Evolutionary conservation across 2,329 filamentous ascomycete species (phyloP).

Genomic region (Ophiocordyceps camponoti-floridani): DNA sequence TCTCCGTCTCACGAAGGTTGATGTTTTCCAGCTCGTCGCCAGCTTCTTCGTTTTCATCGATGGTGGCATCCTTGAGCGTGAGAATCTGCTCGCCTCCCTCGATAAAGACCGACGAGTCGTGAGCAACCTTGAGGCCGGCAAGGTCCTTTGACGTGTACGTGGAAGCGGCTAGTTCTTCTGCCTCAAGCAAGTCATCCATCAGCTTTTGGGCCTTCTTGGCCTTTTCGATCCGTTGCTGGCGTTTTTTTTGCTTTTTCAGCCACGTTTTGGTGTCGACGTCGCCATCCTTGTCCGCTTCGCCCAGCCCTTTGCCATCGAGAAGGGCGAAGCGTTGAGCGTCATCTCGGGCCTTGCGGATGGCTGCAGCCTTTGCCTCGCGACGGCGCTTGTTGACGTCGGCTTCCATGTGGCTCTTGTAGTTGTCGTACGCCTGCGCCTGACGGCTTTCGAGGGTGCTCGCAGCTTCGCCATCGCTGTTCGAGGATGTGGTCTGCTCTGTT

Average conservation of each 20-base stretch:
- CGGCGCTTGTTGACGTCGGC: conserved; percentile 61
- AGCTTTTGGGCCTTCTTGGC: conserved; percentile 51
- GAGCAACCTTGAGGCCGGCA: conserved; percentile 78
- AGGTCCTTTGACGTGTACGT: conserved; percentile 75
- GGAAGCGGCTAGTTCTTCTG: conserved; percentile 43
- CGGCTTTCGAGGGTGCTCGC: conserved; percentile 73
- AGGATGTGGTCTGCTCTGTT: conserved; percentile 27
- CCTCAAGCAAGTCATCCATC: conserved; percentile 63
- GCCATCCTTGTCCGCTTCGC: conserved; percentile 49
- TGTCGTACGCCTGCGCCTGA: conserved; percentile 54
- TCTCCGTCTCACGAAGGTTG: conserved; percentile 52
- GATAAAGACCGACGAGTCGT: conserved; percentile 67
- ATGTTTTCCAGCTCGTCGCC: conserved; percentile 81
- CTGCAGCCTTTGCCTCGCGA: conserved; percentile 64
- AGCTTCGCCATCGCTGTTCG: conserved; percentile 47
- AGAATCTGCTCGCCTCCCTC: conserved; percentile 76
- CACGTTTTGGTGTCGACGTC: conserved; percentile 68
- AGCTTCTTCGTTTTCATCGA: conserved; percentile 67
- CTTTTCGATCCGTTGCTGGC: conserved; percentile 78
- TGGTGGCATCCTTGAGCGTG: conserved; percentile 83
- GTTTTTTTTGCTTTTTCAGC: conserved; percentile 80
- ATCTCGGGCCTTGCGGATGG: conserved; percentile 77
- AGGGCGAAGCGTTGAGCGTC: conserved; percentile 57
- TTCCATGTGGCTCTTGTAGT: conserved; percentile 46
- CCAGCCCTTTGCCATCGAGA: conserved; percentile 69